Base-by-base conservation (phyloP, 2,329 filamentous ascomycete species). In the Hymenoscyphus linearis region DNA sequence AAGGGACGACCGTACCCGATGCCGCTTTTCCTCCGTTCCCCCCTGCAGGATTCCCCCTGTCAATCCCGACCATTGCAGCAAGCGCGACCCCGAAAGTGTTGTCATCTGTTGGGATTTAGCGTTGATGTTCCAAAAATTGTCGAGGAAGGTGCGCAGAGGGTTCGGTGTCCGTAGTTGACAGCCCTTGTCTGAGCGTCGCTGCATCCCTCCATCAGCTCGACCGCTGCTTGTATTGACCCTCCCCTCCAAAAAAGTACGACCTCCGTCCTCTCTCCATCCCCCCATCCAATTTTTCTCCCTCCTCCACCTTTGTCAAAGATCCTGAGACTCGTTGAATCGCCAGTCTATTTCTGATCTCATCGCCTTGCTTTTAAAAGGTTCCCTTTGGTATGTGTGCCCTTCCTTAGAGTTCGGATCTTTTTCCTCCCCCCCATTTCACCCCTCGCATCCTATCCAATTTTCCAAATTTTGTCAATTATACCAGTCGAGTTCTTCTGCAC, bases 161-260 rank as follows among this genome's bases (percentile, higher is more conserved):
- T 26, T 57, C 55, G 55, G 55, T 57, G 55, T 57, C 55, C 55
- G 55, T 47, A 57, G 37, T n/a, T 34, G 16, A 27, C 40, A 22
- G 36, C n/a, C 34, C 34, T 50, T n/a, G 4, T 55, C 5, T 36
- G 31, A 14, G 16, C 50, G 26, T 31, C 34, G 35, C n/a, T 55
- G 54, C 18, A 13, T 52, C 40, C 18, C 36, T 16, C 37, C 55
- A 59, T 34, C 58, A 60, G 54, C 61, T 50, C 61, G 58, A 47
- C 55, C 34, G 31, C 37, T 57, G 47, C 53, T 31, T 50, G 44
- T 50, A 50, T 22, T 50, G 44, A 18, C 18, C 18, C 13, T 22
- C 44, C 44, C 44, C 22, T 22, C 44, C 44, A 22, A 50, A 25
- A 25, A 50, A 50, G 22, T 13, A 54, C 13, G 31, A 25, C 26